Evolutionary conservation across 2,329 filamentous ascomycete genomes (phyloP).

Genomic region (Calonectria hawksworthii): DNA sequence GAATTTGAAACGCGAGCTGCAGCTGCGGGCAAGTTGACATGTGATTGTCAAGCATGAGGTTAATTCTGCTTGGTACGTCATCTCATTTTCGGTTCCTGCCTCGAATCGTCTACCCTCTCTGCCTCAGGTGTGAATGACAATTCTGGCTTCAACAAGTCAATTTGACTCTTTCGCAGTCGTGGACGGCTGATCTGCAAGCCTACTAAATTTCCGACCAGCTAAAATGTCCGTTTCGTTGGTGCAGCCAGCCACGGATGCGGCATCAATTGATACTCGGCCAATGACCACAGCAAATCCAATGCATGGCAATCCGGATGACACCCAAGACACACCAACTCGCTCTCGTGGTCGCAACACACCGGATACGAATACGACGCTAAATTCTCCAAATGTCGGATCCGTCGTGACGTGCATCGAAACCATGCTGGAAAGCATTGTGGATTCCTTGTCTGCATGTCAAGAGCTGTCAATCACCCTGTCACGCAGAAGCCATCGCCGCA

Average conservation of each 20-base stretch:
- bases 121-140: background rate
- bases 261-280: background rate
- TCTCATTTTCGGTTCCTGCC: background rate
- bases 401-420: conserved; percentile 54
- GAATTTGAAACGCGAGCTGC: background rate
- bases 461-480: conserved; percentile 48
- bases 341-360: background rate
- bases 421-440: conserved; percentile 49
- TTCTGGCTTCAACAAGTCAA: too few relatives aligned
- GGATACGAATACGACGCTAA: conserved; percentile 43
- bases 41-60: background rate
- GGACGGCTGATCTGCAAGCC: background rate
- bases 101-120: background rate
- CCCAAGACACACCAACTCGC: conserved; percentile 6
- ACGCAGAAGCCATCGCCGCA: conserved; percentile 33
- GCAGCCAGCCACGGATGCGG: background rate
- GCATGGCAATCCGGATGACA: conserved; percentile 8
- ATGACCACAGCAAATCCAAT: conserved; percentile 30
- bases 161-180: too few relatives aligned
- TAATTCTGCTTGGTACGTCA: background rate
- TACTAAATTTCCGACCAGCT: background rate
- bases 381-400: conserved; percentile 34
- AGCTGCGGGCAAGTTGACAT: background rate
- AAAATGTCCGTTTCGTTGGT: conserved; percentile 1
- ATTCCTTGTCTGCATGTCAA: conserved; percentile 42